Conservation (phyloP, 148 eudicot species). For the Nyssa sinensis region DNA sequence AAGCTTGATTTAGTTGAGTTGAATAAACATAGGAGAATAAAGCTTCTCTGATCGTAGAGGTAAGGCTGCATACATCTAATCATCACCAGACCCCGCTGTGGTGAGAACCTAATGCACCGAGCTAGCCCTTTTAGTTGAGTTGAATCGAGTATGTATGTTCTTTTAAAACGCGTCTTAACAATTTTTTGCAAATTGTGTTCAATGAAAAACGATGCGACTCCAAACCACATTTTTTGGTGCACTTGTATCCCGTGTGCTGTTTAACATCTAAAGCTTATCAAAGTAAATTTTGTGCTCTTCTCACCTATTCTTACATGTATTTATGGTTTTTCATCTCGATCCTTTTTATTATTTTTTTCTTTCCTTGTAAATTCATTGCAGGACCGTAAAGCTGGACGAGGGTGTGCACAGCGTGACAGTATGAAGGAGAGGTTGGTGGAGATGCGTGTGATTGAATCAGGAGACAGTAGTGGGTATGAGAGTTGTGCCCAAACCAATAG, state of each 20-base stretch:
- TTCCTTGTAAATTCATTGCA: constrained; percentile 15
- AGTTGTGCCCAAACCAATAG: constrained; percentile 53
- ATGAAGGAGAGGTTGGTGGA: constrained; percentile 43
- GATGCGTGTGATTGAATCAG: constrained; percentile 53
- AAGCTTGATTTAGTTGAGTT: background rate
- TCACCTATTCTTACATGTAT: too few relatives aligned
- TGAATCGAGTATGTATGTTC: background rate
- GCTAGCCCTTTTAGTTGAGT: too few relatives aligned
- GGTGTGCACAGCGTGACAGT: constrained; percentile 25
- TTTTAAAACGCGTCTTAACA: background rate
- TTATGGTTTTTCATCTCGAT: background rate
- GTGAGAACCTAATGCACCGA: too few relatives aligned
- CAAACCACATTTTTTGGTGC: background rate
- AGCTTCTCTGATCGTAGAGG: too few relatives aligned
- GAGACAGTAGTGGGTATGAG: constrained; percentile 85
- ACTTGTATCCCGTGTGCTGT: background rate
- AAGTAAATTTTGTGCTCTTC: too few relatives aligned
- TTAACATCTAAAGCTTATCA: too few relatives aligned
- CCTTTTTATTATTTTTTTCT: background rate
- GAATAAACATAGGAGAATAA: too few relatives aligned
- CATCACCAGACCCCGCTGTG: too few relatives aligned
- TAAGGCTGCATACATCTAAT: too few relatives aligned
- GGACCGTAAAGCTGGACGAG: constrained; percentile 56
- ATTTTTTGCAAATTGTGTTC: background rate
- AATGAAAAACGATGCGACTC: background rate